These are phyloP conservation scores for Yamadazyma jaroonii DNA, from an alignment of 1,139 yeast species.

Conservation along the genomic window DNA sequence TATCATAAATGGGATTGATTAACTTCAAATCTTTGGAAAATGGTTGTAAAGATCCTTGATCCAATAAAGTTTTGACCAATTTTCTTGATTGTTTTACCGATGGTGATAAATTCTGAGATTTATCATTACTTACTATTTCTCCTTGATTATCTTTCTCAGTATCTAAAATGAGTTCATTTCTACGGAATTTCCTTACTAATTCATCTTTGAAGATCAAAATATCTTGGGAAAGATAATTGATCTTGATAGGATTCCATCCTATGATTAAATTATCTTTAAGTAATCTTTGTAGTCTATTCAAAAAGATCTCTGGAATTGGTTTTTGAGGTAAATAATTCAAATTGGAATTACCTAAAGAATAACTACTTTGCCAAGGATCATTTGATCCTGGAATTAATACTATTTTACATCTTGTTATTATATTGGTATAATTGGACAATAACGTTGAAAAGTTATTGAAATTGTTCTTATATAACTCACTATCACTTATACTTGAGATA, in stretches of 20 bases:
- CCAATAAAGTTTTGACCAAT: conserved; percentile 73
- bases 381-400: conserved; percentile 83
- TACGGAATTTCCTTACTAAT: conserved; percentile 61
- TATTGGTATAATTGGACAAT: conserved; percentile 31
- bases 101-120: conserved; percentile 21
- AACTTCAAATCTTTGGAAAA: conserved; percentile 62
- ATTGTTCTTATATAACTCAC: conserved; percentile 60
- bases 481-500: conserved; percentile 39
- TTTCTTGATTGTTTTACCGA: conserved; percentile 67
- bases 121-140: conserved; percentile 17
- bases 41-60: conserved; percentile 87
- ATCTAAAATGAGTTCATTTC: conserved; percentile 62
- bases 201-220: conserved; percentile 74
- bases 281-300: conserved; percentile 61
- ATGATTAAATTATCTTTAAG: conserved; percentile 50
- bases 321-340: conserved; percentile 67
- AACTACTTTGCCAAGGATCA: conserved; percentile 89
- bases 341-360: conserved; percentile 60
- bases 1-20: conserved; percentile 67
- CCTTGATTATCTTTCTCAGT: conserved; percentile 18
- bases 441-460: conserved; percentile 71
- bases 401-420: conserved; percentile 40
- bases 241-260: conserved; percentile 77
- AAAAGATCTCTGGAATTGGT: conserved; percentile 68
- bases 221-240: conserved; percentile 82